Conservation (phyloP, 495 filamentous ascomycete genomes). For the Tuber umbilicatum region DNA sequence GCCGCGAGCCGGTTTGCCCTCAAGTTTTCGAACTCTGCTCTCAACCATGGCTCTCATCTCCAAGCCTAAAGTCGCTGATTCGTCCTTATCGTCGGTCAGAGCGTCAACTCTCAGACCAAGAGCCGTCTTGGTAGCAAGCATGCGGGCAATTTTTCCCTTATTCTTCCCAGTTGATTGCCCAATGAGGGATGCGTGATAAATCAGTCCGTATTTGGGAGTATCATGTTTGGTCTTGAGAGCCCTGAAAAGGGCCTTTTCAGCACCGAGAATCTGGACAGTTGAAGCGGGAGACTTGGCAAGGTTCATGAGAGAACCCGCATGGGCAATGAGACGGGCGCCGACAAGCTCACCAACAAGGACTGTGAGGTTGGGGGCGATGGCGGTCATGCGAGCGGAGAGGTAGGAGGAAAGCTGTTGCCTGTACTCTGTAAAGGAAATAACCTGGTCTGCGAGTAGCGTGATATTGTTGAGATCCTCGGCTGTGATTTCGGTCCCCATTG, state of each 20-base stretch:
- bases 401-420: conserved; percentile 80
- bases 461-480: conserved; percentile 85
- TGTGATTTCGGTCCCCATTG: conserved; percentile 97
- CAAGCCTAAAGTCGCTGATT: conserved; percentile 68
- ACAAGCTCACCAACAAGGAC: conserved; percentile 90
- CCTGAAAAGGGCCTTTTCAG: conserved; percentile 97
- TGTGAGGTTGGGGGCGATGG: conserved; percentile 93
- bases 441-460: conserved; percentile 80
- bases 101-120: conserved; percentile 91
- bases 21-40: conserved; percentile 71
- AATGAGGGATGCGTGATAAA: conserved; percentile 95
- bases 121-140: conserved; percentile 86
- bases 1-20: conserved; percentile 84
- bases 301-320: conserved; percentile 90
- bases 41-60: conserved; percentile 71
- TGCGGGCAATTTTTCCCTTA: conserved; percentile 98
- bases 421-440: conserved; percentile 84
- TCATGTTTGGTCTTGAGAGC: conserved; percentile 99
- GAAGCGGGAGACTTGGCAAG: conserved; percentile 93
- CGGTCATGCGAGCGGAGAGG: conserved; percentile 86
- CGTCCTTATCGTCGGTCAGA: conserved; percentile 82
- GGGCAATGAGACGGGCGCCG: conserved; percentile 89
- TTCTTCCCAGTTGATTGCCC: conserved; percentile 95
- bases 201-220: conserved; percentile 97
- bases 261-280: conserved; percentile 95